A percentile compares a stretch with the other conserved stretches of the same genome.
phyloP scores from a whole-genome alignment of 108 stramenopile species.

The Skeletonema menzelii region DNA sequence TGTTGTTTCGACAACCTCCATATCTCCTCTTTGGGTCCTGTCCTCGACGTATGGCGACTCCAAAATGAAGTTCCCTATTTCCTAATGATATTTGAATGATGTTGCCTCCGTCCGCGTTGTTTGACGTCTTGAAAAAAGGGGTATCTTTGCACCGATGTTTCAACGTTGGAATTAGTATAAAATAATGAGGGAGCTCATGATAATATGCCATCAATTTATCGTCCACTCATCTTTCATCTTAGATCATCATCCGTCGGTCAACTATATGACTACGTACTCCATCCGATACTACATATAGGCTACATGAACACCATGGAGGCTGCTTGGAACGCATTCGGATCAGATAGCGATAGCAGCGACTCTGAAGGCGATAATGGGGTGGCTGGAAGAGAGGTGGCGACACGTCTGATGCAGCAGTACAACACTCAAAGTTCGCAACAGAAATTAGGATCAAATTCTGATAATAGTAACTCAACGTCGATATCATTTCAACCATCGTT shows the following conservation, averaged over 20 bases:
- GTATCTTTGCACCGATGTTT: no score
- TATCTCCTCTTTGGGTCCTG: no score
- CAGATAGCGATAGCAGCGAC: background rate
- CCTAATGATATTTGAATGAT: no score
- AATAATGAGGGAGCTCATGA: background rate
- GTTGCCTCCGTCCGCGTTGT: no score
- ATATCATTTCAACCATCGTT: constrained; percentile 10
- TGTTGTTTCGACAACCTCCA: background rate
- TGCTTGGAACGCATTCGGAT: constrained; percentile 1
- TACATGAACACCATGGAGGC: background rate
- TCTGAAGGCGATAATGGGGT: background rate
- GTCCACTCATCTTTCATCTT: no score
- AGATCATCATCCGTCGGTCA: no score
- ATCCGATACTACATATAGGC: no score
- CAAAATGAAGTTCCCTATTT: no score
- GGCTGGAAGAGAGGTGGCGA: background rate
- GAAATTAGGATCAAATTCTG: background rate
- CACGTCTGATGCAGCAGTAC: background rate
- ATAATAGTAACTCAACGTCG: background rate
- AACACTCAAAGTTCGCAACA: background rate
- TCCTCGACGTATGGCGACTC: no score
- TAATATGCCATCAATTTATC: no score
- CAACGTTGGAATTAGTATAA: background rate
- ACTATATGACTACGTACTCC: no score
- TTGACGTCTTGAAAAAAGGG: no score